Percentiles rank a stretch among this genome's conserved stretches.
These are phyloP conservation scores for Xylaria sp. DNA, from an alignment of 2,329 filamentous ascomycete species.

Conservation along the genomic window DNA sequence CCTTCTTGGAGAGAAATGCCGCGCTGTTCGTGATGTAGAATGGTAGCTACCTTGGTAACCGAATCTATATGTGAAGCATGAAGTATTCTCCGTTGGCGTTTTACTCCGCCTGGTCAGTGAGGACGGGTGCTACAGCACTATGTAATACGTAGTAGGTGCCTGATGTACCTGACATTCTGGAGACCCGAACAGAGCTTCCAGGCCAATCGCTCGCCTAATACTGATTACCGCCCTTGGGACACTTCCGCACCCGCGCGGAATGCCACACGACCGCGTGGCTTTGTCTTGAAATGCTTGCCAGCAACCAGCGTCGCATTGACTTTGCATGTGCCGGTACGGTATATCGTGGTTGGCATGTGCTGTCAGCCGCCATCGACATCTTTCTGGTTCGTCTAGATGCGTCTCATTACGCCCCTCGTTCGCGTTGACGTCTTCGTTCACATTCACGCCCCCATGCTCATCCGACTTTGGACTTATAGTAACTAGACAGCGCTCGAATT, in stretches of 20 bases:
- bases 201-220: conserved; percentile 8
- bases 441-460: conserved; percentile 21
- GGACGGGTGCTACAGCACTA: background rate
- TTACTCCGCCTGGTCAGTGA: conserved; percentile 2
- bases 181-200: background rate
- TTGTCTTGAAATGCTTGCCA: conserved; percentile 32
- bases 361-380: conserved; percentile 20
- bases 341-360: conserved; percentile 22
- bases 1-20: background rate
- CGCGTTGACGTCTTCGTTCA: conserved; percentile 15
- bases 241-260: conserved; percentile 23
- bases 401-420: conserved; percentile 21
- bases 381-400: conserved; percentile 12
- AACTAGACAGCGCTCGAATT: background rate
- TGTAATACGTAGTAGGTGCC: too few relatives aligned
- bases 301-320: conserved; percentile 17
- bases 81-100: conserved; percentile 6
- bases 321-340: conserved; percentile 18
- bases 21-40: background rate
- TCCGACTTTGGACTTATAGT: conserved; percentile 20
- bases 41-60: conserved; percentile 5
- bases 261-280: conserved; percentile 37
- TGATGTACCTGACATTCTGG: background rate
- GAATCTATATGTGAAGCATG: conserved; percentile 7
- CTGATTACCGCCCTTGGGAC: conserved; percentile 1